Evolutionary conservation across 2,329 filamentous ascomycete genomes (phyloP), one percentile per base, ranked within the genome.

Genomic region (Penicillium sp.): DNA sequence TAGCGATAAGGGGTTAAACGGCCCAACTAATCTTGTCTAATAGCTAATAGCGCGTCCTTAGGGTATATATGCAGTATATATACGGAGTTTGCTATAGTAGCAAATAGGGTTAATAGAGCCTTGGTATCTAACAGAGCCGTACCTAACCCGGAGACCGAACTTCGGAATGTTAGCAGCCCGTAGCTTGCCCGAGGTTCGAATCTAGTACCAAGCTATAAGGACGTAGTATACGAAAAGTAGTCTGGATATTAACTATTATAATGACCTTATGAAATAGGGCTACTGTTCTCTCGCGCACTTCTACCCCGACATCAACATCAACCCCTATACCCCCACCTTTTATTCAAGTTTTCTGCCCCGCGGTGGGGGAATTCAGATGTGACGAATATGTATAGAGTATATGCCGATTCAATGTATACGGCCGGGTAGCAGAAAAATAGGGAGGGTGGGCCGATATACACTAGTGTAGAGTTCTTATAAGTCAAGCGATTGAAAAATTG

Each of bases 401-500:
- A 23, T n/a, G n/a, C n/a, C n/a, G n/a, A n/a, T n/a, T n/a, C n/a
- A n/a, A n/a, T n/a, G n/a, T n/a, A n/a, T 35, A 18, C 32, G 32
- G 32, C 32, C 32, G n/a, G n/a, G 32, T 15, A 10, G 28, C 9
- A 12, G 9, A 12, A 29, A 29, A 29, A 37, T 20, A 15, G 15
- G 33, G 42, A 31, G 42, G 29, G 6, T 15, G 35, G 24, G 3
- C 25, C 32, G 46, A 49, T 44, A 52, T 47, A 43, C 40, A 35
- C 43, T 38, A 45, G n/a, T n/a, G n/a, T n/a, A 12, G 5, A 50
- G 32, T 52, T 56, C 44, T 33, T 42, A 49, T 56, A 52, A 56
- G 49, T 54, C 54, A 56, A 43, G 31, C 24, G 40, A 46, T 54
- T 54, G 45, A 53, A 28, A 52, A 50, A 54, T 50, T 47, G 29